Evolutionary conservation across 2,329 filamentous ascomycete genomes (phyloP).

Genomic region (Myriangium duriaei): DNA sequence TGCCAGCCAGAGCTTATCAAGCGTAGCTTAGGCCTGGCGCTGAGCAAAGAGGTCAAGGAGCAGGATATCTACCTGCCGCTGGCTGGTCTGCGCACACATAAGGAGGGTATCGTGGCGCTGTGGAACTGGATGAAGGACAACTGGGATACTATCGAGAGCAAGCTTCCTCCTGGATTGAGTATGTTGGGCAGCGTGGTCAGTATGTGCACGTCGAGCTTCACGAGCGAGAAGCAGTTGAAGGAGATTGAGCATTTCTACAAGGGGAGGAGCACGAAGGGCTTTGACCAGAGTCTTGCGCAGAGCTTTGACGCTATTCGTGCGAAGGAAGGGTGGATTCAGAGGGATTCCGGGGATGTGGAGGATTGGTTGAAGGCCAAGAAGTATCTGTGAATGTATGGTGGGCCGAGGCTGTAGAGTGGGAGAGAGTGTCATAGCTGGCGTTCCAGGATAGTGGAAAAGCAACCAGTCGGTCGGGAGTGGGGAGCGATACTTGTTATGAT

Average conservation of each 20-base stretch:
- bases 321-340: conserved; percentile 68
- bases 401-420: background rate
- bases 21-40: conserved; percentile 61
- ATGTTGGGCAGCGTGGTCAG: conserved; percentile 78
- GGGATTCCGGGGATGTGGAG: conserved; percentile 67
- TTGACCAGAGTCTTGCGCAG: conserved; percentile 80
- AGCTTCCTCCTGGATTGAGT: conserved; percentile 71
- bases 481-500: too few species aligned
- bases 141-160: conserved; percentile 73
- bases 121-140: conserved; percentile 76
- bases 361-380: conserved; percentile 55
- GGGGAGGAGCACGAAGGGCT: conserved; percentile 72
- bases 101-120: conserved; percentile 65
- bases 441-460: too few species aligned
- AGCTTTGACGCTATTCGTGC: conserved; percentile 72
- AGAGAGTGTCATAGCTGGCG: too few species aligned
- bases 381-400: conserved; percentile 34
- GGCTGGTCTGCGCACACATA: conserved; percentile 62
- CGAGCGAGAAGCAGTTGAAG: conserved; percentile 59
- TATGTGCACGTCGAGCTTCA: conserved; percentile 72
- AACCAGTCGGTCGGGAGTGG: too few species aligned
- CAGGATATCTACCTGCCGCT: conserved; percentile 91
- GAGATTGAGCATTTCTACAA: conserved; percentile 72
- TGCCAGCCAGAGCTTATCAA: conserved; percentile 69
- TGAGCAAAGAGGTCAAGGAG: conserved; percentile 74